Base-by-base conservation (phyloP, 345 rosid species). In the Kandelia obovata region DNA sequence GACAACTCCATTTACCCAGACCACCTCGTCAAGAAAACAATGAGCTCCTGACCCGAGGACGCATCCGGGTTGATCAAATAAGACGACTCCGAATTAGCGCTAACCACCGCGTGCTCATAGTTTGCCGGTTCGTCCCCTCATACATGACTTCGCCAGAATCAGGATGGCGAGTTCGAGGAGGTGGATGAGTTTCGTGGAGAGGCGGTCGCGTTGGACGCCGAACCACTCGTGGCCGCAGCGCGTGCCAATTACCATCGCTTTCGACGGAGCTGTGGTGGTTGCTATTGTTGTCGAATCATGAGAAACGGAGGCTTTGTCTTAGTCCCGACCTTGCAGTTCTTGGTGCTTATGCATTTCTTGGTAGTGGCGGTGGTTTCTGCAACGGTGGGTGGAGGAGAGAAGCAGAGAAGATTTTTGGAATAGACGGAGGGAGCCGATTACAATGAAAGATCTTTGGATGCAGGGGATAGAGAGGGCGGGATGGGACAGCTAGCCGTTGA, bases 171-270 rank as follows among this genome's bases (percentile, higher is more conserved):
- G 89, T 75, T 91, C 90, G 68, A 91, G 90, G 58, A 89, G 91
- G 64, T 91, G 89, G 59, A 81, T 52, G 17, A 91, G 92, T 66
- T 79, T 87, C 0, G 80, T 69, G 32, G 96, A 83, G 83, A 88
- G 93, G 77, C 90, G 96, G 75, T 89, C 82, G 71, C 83, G 87
- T 61, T 92, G 96, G 77, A 92, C 62, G 65, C 96, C 90, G 87
- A 92, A 84, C 92, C 96, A 90, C 35, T 86, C 97, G 78, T 89
- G 97, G 66, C 98, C 94, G 25, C 89, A 86, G 57, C 92, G 92
- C n/a, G 97, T 93, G 3, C 97, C 96, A 23, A 69, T 85, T 34
- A 84, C 96, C 92, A 91, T 88, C 23, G 94, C 80, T 83, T 83
- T 89, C 28, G 83, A 76, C 1, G 84, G 70, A 8, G 74, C n/a